phyloP scores from a whole-genome alignment of 305 asterid genomes.

The Nicotiana rustica region DNA sequence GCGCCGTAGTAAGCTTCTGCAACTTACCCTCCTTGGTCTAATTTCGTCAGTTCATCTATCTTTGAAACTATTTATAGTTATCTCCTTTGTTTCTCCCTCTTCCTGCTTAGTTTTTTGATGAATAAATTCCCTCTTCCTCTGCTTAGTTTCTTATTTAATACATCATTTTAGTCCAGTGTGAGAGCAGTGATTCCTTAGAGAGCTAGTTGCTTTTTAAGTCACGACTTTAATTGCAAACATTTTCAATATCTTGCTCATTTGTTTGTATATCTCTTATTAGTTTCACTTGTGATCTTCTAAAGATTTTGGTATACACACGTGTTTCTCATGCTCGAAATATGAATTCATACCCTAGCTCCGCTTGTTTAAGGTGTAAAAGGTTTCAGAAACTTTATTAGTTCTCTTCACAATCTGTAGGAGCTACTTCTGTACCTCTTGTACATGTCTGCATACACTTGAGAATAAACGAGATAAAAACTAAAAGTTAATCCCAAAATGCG shows the following conservation, averaged over 20 bases:
- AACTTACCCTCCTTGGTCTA: neutral
- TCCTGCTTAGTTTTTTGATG: neutral
- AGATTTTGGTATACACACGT: neutral
- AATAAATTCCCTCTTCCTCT: too few species aligned
- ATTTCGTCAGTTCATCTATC: neutral
- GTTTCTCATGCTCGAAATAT: neutral
- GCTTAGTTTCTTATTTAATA: neutral
- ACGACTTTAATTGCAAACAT: neutral
- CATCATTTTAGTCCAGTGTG: neutral
- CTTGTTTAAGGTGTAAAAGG: neutral
- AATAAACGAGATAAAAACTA: neutral
- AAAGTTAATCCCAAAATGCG: neutral
- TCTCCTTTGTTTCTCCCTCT: slow-evolving; percentile 24
- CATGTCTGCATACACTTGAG: neutral
- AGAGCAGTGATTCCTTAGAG: neutral
- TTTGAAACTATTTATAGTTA: slow-evolving; percentile 7
- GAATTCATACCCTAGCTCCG: neutral
- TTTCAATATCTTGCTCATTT: neutral
- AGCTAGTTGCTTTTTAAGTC: neutral
- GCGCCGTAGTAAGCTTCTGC: neutral
- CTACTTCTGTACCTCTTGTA: too few species aligned
- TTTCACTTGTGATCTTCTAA: neutral
- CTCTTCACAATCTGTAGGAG: neutral
- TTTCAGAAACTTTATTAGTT: neutral
- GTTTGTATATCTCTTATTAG: neutral